Evolutionary conservation across 345 rosid genomes (phyloP).

Genomic region (Diplotaxis tenuifolia): DNA sequence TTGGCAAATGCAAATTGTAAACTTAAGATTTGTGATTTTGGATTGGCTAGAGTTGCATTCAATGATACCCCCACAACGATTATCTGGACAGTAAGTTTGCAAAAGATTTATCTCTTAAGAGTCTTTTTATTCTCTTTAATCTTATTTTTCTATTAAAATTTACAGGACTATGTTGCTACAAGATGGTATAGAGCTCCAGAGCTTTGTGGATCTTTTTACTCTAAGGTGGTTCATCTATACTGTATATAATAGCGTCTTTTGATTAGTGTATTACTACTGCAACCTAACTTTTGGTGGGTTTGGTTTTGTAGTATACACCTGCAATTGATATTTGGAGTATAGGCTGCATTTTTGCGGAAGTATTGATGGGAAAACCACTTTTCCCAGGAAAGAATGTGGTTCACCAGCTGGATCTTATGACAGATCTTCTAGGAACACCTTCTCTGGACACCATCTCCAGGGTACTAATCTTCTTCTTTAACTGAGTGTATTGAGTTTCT

Average conservation of each 20-base stretch:
- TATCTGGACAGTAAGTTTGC: slow-evolving; percentile 82
- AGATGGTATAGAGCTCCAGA: slow-evolving; percentile 99
- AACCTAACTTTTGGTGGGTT: slow-evolving; percentile 10
- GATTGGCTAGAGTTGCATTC: slow-evolving; percentile 94
- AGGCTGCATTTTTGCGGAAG: slow-evolving; percentile 97
- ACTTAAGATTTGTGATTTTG: slow-evolving; percentile 94
- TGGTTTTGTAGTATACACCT: slow-evolving; percentile 77
- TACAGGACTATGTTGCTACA: slow-evolving; percentile 95
- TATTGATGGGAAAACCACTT: slow-evolving; percentile 79
- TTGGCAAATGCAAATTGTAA: slow-evolving; percentile 98
- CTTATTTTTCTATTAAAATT: slow-evolving; percentile 21
- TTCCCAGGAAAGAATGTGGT: slow-evolving; percentile 96
- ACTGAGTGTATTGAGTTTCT: not conserved
- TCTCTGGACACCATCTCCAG: slow-evolving; percentile 86
- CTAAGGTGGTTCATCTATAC: slow-evolving; percentile 56
- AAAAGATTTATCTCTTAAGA: not conserved
- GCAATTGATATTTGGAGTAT: slow-evolving; percentile 98
- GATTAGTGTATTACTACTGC: not conserved
- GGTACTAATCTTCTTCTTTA: slow-evolving; percentile 43
- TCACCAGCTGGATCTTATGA: slow-evolving; percentile 93
- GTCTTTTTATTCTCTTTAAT: slow-evolving; percentile 12
- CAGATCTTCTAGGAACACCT: slow-evolving; percentile 94
- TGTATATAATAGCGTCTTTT: not conserved
- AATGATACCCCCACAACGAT: slow-evolving; percentile 81
- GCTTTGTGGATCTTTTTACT: slow-evolving; percentile 96